phyloP scores from a whole-genome alignment of 169 alveolate genomes.

The Eimeria falciformis region DNA sequence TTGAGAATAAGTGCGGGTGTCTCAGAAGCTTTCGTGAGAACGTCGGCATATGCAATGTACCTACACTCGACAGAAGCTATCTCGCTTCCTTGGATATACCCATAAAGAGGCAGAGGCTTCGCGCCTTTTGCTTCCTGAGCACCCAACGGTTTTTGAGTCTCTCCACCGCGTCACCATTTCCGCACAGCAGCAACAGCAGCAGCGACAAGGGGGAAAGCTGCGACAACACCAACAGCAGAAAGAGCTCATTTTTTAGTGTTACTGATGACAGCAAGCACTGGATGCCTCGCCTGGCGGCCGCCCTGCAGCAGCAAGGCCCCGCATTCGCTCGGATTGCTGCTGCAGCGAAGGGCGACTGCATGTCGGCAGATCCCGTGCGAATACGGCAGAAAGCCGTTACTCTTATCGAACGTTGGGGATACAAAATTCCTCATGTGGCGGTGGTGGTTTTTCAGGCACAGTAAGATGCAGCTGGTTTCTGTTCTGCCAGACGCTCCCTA shows the following conservation, averaged over 20 bases:
- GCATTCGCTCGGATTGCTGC: neutral
- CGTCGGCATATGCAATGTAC: no score
- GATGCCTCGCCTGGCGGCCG: slow-evolving; percentile 48
- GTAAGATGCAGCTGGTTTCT: no score
- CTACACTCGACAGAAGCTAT: no score
- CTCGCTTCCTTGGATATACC: no score
- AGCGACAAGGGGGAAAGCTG: neutral
- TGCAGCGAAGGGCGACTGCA: slow-evolving; percentile 43
- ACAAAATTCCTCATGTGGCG: neutral
- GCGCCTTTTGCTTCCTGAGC: neutral
- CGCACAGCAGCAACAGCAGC: neutral
- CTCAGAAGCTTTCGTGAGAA: no score
- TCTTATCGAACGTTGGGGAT: neutral
- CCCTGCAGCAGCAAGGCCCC: slow-evolving; percentile 8
- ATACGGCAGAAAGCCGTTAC: neutral
- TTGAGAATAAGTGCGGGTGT: no score
- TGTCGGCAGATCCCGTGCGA: slow-evolving; percentile 26
- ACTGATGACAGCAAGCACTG: slow-evolving; percentile 45
- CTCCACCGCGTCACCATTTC: no score
- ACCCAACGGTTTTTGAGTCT: no score
- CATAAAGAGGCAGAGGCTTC: no score
- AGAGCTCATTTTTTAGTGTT: neutral
- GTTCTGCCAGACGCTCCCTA: no score
- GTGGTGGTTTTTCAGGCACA: slow-evolving; percentile 44
- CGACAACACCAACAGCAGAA: neutral